Evolutionary conservation across 108 stramenopile species (phyloP), one percentile per base, ranked within the genome.

Genomic region (Skeletonema menzelii): DNA sequence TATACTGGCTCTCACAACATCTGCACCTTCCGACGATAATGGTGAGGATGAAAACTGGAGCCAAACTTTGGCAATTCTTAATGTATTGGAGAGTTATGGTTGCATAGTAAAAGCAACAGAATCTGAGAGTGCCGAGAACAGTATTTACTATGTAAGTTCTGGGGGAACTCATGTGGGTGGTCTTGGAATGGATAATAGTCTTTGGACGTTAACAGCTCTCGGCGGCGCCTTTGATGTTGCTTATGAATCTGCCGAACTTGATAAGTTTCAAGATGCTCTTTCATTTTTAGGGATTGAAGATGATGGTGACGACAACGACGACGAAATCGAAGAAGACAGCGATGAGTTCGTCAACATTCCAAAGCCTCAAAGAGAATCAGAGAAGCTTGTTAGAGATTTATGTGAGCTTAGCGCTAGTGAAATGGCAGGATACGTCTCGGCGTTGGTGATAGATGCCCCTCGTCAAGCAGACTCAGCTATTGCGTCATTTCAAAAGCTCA

Each of bases 361-460:
- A 6, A 77, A 77, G 30, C 65, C 91, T 7, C 88, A 87, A 64
- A 26, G 55, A 47, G 92, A 89, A 73, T 85, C 92, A 8, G 80
- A 78, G 32, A 65, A 60, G 8, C 63, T 91, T 30, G 65, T 77
- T 5, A 46, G 38, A 22, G 69, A 82, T 1, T 83, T 94, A 35
- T 74, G 79, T 24, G 53, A 73, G 3, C 63, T 94, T 26, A 67
- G 63, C 14, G 64, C 88, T 3, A 64, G 67, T 46, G 90, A 94
- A 70, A 69, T 94, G 70, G 92, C 92, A 11, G 92, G 92, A 0
- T 94, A 91, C 42, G 86, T 91, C 19, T 86, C 88, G 10, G 85
- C 88, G 22, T 70, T 94, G 31, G 86, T 94, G 20, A 73, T 87
- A 7, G 89, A 90, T 15, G 80, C 86, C 14, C 70, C 81, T 40